Percentiles rank a stretch among this genome's conserved stretches.
Conservation (phyloP, 176 grass and related monocot species). For the Canna indica region DNA sequence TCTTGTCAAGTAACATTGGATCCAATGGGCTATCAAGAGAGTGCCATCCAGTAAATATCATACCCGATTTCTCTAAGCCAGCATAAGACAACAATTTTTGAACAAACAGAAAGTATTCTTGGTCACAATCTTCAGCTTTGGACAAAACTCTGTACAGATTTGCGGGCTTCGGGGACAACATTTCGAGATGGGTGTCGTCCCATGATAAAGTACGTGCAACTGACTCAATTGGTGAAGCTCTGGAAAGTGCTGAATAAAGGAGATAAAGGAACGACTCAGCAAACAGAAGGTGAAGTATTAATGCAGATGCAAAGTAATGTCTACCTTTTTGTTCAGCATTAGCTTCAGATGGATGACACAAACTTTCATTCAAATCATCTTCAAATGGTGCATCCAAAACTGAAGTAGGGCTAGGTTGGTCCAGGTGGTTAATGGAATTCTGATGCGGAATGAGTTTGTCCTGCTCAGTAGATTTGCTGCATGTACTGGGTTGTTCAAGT, state of each 20-base stretch:
- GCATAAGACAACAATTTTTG: conserved; percentile 61
- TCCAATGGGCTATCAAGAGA: conserved; percentile 53
- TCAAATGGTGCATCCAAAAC: conserved; percentile 54
- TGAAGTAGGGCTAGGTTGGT: conserved; percentile 71
- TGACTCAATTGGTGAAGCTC: conserved; percentile 34
- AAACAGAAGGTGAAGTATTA: neutral
- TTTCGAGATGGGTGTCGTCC: conserved; percentile 36
- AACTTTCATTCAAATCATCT: conserved; percentile 1
- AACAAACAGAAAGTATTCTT: conserved; percentile 42
- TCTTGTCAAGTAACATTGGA: conserved; percentile 46
- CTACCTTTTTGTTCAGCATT: conserved; percentile 38
- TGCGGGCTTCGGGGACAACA: conserved; percentile 3
- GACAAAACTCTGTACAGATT: conserved; percentile 16
- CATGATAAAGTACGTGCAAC: conserved; percentile 50
- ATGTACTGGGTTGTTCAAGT: conserved; percentile 28
- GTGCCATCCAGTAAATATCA: conserved; percentile 56
- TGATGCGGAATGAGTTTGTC: conserved; percentile 22
- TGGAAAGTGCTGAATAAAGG: conserved; percentile 32
- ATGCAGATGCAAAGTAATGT: conserved; percentile 10
- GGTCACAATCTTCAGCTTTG: conserved; percentile 28
- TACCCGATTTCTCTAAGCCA: conserved; percentile 38
- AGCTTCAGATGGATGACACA: conserved; percentile 6
- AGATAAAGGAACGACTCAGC: conserved; percentile 7
- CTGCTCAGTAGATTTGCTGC: conserved; percentile 27
- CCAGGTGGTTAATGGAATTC: conserved; percentile 16